Percentiles rank a stretch among this genome's conserved stretches.
Conservation (phyloP, 2,329 filamentous ascomycete species). For the Paraphoma sp. region DNA sequence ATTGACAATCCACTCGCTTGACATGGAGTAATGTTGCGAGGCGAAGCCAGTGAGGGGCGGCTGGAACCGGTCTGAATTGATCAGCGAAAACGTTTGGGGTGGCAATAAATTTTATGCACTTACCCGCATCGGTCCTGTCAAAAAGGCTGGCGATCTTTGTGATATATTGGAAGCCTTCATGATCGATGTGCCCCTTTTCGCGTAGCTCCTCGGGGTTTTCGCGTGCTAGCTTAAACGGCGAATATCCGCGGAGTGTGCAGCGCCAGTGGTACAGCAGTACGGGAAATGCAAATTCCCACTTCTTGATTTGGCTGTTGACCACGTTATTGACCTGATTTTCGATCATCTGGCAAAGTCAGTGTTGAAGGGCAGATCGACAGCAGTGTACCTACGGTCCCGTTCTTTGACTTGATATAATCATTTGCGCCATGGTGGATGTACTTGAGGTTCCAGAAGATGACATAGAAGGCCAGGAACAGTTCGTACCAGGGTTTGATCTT, state of each 20-base stretch:
- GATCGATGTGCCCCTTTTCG: conserved; percentile 37
- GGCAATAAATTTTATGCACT: conserved; percentile 7
- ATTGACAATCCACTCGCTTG: conserved; percentile 41
- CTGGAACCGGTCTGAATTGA: conserved; percentile 33
- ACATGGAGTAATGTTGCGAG: conserved; percentile 30
- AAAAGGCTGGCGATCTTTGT: conserved; percentile 32
- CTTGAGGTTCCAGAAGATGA: conserved; percentile 46
- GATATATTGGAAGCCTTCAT: conserved; percentile 39
- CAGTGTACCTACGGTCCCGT: conserved; percentile 38
- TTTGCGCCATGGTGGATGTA: conserved; percentile 44
- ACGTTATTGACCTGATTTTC: conserved; percentile 42
- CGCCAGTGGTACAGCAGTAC: conserved; percentile 44
- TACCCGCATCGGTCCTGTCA: conserved; percentile 33
- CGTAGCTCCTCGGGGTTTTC: conserved; percentile 44
- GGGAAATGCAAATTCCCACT: conserved; percentile 43
- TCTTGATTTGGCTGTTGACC: conserved; percentile 40
- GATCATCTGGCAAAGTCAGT: conserved; percentile 33
- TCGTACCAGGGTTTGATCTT: conserved; percentile 48
- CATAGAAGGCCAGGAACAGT: conserved; percentile 43
- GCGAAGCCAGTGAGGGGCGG: conserved; percentile 36
- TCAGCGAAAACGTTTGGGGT: conserved; percentile 10
- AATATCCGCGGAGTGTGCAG: conserved; percentile 37
- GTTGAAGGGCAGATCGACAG: not conserved
- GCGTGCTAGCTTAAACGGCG: conserved; percentile 42
- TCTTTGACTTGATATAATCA: conserved; percentile 44